phyloP scores from a whole-genome alignment of 140 eudicot genomes.

The Senecio squalidus region DNA sequence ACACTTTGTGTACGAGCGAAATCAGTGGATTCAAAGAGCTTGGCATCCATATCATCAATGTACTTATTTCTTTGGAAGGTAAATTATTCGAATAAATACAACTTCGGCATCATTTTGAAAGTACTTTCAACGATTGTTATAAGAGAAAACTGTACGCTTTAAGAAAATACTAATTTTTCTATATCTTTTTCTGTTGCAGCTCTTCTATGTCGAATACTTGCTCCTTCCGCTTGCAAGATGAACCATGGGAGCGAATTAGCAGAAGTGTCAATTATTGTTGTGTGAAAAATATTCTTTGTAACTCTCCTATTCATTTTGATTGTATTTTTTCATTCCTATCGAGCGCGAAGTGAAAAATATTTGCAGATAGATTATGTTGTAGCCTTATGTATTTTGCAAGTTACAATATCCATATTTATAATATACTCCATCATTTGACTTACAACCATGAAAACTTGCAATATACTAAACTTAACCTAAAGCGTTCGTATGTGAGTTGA shows the following conservation, averaged over 20 bases:
- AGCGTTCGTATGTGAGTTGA: too few relatives aligned
- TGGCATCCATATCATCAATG: constrained; percentile 25
- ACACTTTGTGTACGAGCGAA: constrained; percentile 30
- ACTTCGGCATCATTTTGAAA: too few relatives aligned
- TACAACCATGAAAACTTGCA: too few relatives aligned
- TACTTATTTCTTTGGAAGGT: constrained; percentile 40
- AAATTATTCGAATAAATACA: too few relatives aligned
- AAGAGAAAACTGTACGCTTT: too few relatives aligned
- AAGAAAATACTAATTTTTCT: too few relatives aligned
- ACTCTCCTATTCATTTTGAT: background rate
- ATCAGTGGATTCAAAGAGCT: constrained; percentile 25
- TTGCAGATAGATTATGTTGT: background rate
- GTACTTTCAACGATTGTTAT: too few relatives aligned
- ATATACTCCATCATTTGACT: too few relatives aligned
- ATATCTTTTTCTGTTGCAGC: constrained; percentile 8
- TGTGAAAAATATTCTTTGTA: background rate
- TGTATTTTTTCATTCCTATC: background rate
- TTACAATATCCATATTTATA: too few relatives aligned
- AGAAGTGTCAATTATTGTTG: background rate
- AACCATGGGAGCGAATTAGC: background rate
- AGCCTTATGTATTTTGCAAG: background rate
- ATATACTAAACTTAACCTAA: too few relatives aligned
- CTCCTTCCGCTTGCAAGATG: constrained; percentile 36
- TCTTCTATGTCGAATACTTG: constrained; percentile 31
- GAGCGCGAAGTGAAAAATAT: background rate